phyloP scores from a whole-genome alignment of 495 filamentous ascomycete species.

The Pseudevernia furfuracea region DNA sequence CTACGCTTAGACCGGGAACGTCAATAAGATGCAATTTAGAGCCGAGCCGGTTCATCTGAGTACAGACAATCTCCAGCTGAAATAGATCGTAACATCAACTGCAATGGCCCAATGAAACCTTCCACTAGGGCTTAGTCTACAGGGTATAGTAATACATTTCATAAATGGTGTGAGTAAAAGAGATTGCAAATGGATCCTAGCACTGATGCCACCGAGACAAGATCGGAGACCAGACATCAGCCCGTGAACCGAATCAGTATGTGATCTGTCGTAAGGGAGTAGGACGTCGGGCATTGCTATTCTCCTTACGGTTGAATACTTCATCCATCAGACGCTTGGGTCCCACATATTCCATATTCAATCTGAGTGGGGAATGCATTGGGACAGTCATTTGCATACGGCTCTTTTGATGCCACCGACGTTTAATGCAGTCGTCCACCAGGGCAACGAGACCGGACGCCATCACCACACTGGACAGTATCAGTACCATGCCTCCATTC shows the following conservation, averaged over 20 bases:
- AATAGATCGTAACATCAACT: neutral
- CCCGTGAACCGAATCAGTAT: neutral
- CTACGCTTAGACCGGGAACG: too few relatives aligned
- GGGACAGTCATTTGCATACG: slow-evolving; percentile 47
- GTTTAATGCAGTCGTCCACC: slow-evolving; percentile 85
- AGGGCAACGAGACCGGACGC: slow-evolving; percentile 84
- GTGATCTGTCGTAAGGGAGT: slow-evolving; percentile 16
- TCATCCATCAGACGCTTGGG: slow-evolving; percentile 72
- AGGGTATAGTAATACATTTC: neutral
- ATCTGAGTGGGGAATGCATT: slow-evolving; percentile 50
- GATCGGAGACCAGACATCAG: slow-evolving; percentile 3
- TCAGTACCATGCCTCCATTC: slow-evolving; percentile 28
- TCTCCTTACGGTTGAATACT: slow-evolving; percentile 57
- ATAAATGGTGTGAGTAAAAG: neutral
- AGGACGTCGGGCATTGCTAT: slow-evolving; percentile 20
- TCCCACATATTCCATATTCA: slow-evolving; percentile 59
- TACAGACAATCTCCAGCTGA: neutral
- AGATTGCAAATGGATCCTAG: neutral
- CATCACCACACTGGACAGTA: slow-evolving; percentile 63
- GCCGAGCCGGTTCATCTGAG: neutral
- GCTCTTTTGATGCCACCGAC: slow-evolving; percentile 64
- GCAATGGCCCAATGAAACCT: neutral
- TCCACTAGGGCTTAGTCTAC: neutral
- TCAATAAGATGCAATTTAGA: too few relatives aligned
- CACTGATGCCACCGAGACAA: slow-evolving; percentile 1